Base-by-base conservation (phyloP, 2,329 filamentous ascomycete species). In the Colletotrichum camelliae region DNA sequence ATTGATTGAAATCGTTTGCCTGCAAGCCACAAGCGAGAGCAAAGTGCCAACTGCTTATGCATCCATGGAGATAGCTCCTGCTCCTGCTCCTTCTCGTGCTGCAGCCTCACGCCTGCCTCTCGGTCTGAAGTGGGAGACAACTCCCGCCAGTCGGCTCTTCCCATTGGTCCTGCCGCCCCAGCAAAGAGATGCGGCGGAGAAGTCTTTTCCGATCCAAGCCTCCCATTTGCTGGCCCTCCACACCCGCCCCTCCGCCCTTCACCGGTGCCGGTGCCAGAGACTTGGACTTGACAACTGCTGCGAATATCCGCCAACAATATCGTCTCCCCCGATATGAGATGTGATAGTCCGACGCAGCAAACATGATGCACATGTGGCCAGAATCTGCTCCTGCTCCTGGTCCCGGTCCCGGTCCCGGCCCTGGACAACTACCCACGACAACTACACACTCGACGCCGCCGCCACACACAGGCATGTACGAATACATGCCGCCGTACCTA, bases 241-340 rank as follows among this genome's bases (percentile, higher is more conserved):
- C 65, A 73, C 70, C 65, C 43, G 70, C 60, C 33, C 61, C 27
- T 58, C 55, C 57, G 61, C 37, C 67, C 70, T 69, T 69, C 65
- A 69, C 74, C 74, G 70, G 74, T 76, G 74, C 74, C 74, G 70
- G 74, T 76, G 74, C 74, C 74, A 69, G 68, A 76, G 74, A 76
- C 48, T 65, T 60, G 74, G 74, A 73, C 74, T 69, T 74, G 70
- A 31, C 70, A 66, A 73, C 48, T 74, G 58, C 74, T 76, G 74
- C 70, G 48, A 76, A 74, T 61, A 69, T 74, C 74, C 74, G 74
- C 74, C 74, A 55, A 76, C 74, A 55, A 76, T 70, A 33, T 73
- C 70, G 29, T 48, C 48, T 62, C 43, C 12, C n/a, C 74, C 65
- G 65, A 76, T 69, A 27, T 74, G 74, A 76, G 27, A 74, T 76